A percentile compares a stretch with the other conserved stretches of the same genome.
phyloP scores from a whole-genome alignment of 2,329 filamentous ascomycete species.

The Aspergillus neoniger region DNA sequence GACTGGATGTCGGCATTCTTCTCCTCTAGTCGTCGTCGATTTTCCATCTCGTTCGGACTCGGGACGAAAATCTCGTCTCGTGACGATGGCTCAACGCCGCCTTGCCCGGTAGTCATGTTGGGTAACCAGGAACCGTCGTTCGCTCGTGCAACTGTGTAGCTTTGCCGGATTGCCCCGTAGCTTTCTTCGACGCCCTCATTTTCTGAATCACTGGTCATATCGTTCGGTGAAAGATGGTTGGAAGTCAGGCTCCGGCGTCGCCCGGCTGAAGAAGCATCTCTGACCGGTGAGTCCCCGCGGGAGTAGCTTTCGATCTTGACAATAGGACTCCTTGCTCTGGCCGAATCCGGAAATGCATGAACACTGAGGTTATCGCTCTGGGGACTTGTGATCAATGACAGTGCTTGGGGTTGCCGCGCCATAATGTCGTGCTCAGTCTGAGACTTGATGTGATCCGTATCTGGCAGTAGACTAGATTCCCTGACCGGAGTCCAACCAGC shows the following conservation, averaged over 20 bases:
- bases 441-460: constrained; percentile 15
- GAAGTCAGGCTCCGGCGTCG: constrained; percentile 37
- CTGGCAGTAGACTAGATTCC: constrained; percentile 32
- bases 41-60: constrained; percentile 54
- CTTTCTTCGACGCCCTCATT: constrained; percentile 27
- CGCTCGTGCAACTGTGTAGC: constrained; percentile 34
- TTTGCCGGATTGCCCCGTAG: constrained; percentile 20
- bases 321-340: constrained; percentile 44
- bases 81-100: constrained; percentile 50
- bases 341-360: constrained; percentile 21
- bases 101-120: constrained; percentile 41
- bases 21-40: constrained; percentile 49
- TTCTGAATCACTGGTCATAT: constrained; percentile 30
- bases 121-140: constrained; percentile 52
- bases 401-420: constrained; percentile 23
- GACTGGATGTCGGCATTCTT: constrained; percentile 56
- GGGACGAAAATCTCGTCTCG: constrained; percentile 48
- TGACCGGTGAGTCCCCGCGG: constrained; percentile 47
- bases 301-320: constrained; percentile 47
- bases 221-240: constrained; percentile 39
- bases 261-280: constrained; percentile 25
- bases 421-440: constrained; percentile 19
- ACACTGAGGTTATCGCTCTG: constrained; percentile 28
- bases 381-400: constrained; percentile 29
- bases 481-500: constrained; percentile 36